phyloP scores from a whole-genome alignment of 225 moss, liverwort and hornwort species.

The Bryoerythrophyllum caledonicum region DNA sequence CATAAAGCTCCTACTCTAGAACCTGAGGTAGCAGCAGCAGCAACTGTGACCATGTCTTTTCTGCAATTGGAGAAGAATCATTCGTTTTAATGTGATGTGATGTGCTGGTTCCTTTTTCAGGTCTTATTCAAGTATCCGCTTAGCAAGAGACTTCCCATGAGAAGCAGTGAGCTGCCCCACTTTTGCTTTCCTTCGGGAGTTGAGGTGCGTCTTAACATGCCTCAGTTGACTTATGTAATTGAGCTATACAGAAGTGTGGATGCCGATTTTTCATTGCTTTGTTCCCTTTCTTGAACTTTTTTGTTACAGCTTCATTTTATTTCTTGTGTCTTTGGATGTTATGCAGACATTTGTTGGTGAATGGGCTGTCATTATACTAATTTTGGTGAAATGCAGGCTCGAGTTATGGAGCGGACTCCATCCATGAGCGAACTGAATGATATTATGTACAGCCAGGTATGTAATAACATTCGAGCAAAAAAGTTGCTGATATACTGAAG shows the following conservation, averaged over 20 bases:
- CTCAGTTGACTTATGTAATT: neutral
- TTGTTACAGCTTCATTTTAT: neutral
- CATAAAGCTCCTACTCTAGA: constrained; percentile 70
- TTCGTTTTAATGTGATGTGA: neutral
- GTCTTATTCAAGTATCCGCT: constrained; percentile 95
- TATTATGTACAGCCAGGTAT: constrained; percentile 99
- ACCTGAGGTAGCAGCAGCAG: constrained; percentile 64
- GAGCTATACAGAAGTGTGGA: neutral
- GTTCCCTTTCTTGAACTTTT: constrained; percentile 4
- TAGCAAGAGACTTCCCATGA: constrained; percentile 85
- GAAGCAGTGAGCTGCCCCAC: constrained; percentile 88
- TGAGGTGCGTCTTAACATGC: constrained; percentile 52
- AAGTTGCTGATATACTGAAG: neutral
- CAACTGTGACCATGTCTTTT: constrained; percentile 10
- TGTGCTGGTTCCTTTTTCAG: constrained; percentile 33
- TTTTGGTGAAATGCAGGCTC: constrained; percentile 63
- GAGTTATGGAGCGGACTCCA: constrained; percentile 95
- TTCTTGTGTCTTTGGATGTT: neutral
- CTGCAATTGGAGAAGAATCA: constrained; percentile 2
- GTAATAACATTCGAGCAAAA: neutral
- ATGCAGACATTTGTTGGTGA: neutral
- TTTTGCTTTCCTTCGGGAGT: constrained; percentile 97
- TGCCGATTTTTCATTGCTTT: neutral
- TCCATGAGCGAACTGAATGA: constrained; percentile 99
- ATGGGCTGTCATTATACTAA: neutral